phyloP scores from a whole-genome alignment of 169 alveolate genomes.

The Plasmodium knowlesi region DNA sequence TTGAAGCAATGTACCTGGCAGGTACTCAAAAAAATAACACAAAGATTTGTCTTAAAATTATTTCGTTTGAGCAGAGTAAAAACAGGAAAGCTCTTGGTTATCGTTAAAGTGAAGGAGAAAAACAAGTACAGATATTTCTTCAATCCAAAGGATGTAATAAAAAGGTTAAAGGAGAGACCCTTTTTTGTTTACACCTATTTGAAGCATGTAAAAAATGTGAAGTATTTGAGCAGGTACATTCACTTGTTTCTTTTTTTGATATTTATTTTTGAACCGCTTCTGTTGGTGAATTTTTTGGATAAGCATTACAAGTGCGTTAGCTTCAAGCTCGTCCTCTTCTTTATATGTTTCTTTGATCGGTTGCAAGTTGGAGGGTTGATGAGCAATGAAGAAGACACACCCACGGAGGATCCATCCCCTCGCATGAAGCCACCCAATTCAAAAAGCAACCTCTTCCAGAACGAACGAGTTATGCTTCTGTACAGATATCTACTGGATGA shows the following conservation, averaged over 20 bases:
- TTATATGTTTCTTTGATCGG: conserved; percentile 33
- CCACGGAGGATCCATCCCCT: background rate
- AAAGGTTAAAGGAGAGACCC: conserved; percentile 58
- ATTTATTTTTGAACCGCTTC: conserved; percentile 46
- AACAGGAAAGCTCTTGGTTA: conserved; percentile 19
- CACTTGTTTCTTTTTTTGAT: conserved; percentile 26
- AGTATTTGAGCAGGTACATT: conserved; percentile 6
- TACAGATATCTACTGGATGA: conserved; percentile 29
- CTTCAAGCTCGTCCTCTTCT: conserved; percentile 23
- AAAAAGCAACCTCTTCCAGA: background rate
- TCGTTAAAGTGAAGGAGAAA: conserved; percentile 20
- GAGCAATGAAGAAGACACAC: background rate
- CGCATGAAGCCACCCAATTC: background rate
- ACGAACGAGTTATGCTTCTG: conserved; percentile 21
- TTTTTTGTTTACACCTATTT: conserved; percentile 40
- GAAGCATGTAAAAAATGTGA: conserved; percentile 16
- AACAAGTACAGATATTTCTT: conserved; percentile 14
- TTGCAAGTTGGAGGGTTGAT: background rate
- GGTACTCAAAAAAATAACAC: conserved; percentile 1
- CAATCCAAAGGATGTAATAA: conserved; percentile 25
- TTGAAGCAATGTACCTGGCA: conserved; percentile 34
- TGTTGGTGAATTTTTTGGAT: background rate
- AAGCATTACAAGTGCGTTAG: conserved; percentile 17
- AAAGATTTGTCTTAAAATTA: background rate
- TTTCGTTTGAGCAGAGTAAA: conserved; percentile 17